phyloP scores from a whole-genome alignment of 225 moss, liverwort and hornwort species.

The Pseudisothecium myosuroides region DNA sequence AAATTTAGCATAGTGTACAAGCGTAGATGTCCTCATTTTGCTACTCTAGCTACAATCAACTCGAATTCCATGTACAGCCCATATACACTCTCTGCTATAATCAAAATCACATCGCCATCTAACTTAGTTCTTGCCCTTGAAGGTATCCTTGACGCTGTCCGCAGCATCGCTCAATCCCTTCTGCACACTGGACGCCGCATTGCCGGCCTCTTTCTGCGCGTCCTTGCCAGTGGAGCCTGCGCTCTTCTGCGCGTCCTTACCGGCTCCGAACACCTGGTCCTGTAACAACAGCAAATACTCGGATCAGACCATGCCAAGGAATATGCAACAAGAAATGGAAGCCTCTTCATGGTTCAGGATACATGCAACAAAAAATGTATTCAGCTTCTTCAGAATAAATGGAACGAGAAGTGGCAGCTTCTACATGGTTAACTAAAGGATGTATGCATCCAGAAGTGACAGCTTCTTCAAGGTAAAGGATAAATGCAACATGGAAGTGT shows the following conservation, averaged over 20 bases:
- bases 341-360: neutral
- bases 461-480: neutral
- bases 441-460: neutral
- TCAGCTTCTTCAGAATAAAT: neutral
- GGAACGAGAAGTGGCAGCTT: neutral
- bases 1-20: conserved; percentile 24
- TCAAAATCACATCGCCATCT: neutral
- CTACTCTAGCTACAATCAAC: neutral
- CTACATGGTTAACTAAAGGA: too few relatives aligned
- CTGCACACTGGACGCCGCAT: neutral
- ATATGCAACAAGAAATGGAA: too few relatives aligned
- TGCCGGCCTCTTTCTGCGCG: neutral
- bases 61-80: neutral
- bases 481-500: too few relatives aligned
- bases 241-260: neutral
- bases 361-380: neutral
- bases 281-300: neutral
- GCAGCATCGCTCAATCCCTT: conserved; percentile 8
- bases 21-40: neutral
- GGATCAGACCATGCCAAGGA: neutral
- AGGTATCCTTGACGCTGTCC: neutral
- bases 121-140: conserved; percentile 15
- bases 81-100: neutral
- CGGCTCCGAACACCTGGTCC: conserved; percentile 25
- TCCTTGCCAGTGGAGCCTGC: conserved; percentile 1